Evolutionary conservation across 2,329 filamentous ascomycete genomes (phyloP).

Genomic region (Elsinoe perseae): DNA sequence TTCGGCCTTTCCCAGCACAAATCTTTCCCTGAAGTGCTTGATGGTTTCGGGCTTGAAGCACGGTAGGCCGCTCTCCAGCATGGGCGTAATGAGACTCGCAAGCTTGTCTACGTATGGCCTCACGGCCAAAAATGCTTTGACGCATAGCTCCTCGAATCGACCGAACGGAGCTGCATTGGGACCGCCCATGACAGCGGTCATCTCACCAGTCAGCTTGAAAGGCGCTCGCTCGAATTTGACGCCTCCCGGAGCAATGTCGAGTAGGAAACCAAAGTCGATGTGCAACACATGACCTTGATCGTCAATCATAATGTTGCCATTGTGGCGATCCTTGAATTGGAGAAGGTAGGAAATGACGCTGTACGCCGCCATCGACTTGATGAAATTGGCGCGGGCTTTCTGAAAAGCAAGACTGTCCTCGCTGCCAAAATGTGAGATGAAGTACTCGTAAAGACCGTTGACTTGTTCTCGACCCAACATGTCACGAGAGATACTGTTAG

Average conservation of each 20-base stretch:
- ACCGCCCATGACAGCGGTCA: slow-evolving; percentile 98
- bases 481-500: slow-evolving; percentile 95
- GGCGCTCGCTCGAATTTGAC: slow-evolving; percentile 96
- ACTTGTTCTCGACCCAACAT: slow-evolving; percentile 98
- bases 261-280: slow-evolving; percentile 99
- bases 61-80: slow-evolving; percentile 92
- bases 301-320: slow-evolving; percentile 99
- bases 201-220: slow-evolving; percentile 95
- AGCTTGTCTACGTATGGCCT: slow-evolving; percentile 84
- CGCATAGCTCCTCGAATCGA: slow-evolving; percentile 92
- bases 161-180: slow-evolving; percentile 80
- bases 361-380: slow-evolving; percentile 99
- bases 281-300: slow-evolving; percentile 95
- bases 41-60: slow-evolving; percentile 98
- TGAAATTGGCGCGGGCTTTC: slow-evolving; percentile 90
- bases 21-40: slow-evolving; percentile 82
- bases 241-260: slow-evolving; percentile 94
- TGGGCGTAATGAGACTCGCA: slow-evolving; percentile 79
- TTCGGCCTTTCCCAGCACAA: slow-evolving; percentile 86
- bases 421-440: slow-evolving; percentile 92
- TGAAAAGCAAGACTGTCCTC: slow-evolving; percentile 94
- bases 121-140: slow-evolving; percentile 88
- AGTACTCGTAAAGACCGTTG: slow-evolving; percentile 97
- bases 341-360: slow-evolving; percentile 92
- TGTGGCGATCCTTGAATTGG: slow-evolving; percentile 98